A percentile compares a stretch with the other conserved stretches of the same genome.
These are phyloP conservation scores for Macadamia tetraphylla DNA, from an alignment of 164 flowering plant genomes.

Conservation along the genomic window DNA sequence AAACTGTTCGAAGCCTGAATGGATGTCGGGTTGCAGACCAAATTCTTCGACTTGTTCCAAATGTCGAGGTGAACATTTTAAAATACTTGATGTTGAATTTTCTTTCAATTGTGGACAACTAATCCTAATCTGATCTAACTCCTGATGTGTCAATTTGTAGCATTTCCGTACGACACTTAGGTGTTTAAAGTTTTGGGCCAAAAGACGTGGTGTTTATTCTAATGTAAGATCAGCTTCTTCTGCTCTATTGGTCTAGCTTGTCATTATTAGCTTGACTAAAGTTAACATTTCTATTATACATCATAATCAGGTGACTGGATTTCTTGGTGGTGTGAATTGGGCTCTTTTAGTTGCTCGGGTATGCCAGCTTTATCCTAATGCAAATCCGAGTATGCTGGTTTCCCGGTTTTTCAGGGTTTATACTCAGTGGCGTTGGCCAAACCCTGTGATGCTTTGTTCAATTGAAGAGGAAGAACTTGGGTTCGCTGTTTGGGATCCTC, in stretches of 20 bases:
- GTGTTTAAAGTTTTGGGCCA: slow-evolving; percentile 93
- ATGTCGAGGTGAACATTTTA: slow-evolving; percentile 27
- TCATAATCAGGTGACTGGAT: slow-evolving; percentile 76
- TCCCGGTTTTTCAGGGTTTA: slow-evolving; percentile 90
- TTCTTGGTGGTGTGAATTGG: slow-evolving; percentile 99
- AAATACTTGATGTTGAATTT: not conserved
- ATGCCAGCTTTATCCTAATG: slow-evolving; percentile 96
- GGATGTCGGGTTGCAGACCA: slow-evolving; percentile 56
- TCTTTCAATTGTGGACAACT: slow-evolving; percentile 34
- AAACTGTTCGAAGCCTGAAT: slow-evolving; percentile 45
- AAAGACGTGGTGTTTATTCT: slow-evolving; percentile 92
- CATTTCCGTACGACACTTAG: slow-evolving; percentile 77
- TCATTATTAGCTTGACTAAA: not conserved
- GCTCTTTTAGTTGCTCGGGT: slow-evolving; percentile 91
- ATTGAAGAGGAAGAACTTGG: slow-evolving; percentile 91
- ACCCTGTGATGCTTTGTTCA: slow-evolving; percentile 91
- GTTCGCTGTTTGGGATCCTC: slow-evolving; percentile 90
- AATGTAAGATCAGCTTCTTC: slow-evolving; percentile 55
- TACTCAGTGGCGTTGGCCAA: slow-evolving; percentile 99
- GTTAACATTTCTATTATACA: not conserved
- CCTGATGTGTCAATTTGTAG: slow-evolving; percentile 29
- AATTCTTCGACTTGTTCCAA: slow-evolving; percentile 45
- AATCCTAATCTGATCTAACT: slow-evolving; percentile 17
- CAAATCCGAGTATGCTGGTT: slow-evolving; percentile 88
- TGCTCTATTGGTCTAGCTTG: not conserved